Conservation (phyloP, 2,329 filamentous ascomycete genomes). For the Monosporascus sp. region DNA sequence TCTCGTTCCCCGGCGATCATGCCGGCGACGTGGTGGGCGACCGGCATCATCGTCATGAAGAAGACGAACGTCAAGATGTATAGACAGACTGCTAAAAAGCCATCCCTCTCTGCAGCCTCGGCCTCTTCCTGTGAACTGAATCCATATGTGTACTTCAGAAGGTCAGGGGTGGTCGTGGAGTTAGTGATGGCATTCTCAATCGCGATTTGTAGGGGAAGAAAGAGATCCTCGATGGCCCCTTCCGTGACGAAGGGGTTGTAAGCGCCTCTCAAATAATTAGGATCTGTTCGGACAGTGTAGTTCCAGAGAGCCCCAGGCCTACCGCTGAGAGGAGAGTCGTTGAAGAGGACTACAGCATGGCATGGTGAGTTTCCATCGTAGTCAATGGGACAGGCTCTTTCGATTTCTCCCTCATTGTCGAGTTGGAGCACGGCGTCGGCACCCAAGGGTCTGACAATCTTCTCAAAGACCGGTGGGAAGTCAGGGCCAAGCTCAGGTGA, state of each 20-base stretch:
- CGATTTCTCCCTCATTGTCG: constrained; percentile 8
- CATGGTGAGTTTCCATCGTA: constrained; percentile 61
- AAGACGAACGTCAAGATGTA: constrained; percentile 62
- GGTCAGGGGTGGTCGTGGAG: constrained; percentile 12
- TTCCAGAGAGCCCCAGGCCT: constrained; percentile 50
- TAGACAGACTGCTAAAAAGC: constrained; percentile 60
- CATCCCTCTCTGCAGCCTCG: constrained; percentile 50
- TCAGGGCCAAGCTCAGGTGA: constrained; percentile 15
- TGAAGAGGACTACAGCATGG: constrained; percentile 67
- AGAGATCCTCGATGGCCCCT: constrained; percentile 62
- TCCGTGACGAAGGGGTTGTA: constrained; percentile 47
- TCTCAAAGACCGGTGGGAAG: constrained; percentile 15
- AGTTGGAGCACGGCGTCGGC: constrained; percentile 11
- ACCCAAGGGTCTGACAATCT: constrained; percentile 15
- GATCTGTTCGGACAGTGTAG: constrained; percentile 66
- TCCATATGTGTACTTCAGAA: constrained; percentile 15
- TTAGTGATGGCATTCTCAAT: constrained; percentile 22
- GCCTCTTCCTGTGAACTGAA: constrained; percentile 37
- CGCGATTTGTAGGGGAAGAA: constrained; percentile 60
- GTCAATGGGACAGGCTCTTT: constrained; percentile 17
- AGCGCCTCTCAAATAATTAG: constrained; percentile 45
- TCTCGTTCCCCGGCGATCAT: constrained; percentile 67
- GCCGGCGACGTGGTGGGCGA: constrained; percentile 67
- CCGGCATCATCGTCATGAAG: constrained; percentile 62
- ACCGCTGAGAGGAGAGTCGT: constrained; percentile 61